Base-by-base conservation (phyloP, 768 basidiomycete species). In the Boletus sensibilis region DNA sequence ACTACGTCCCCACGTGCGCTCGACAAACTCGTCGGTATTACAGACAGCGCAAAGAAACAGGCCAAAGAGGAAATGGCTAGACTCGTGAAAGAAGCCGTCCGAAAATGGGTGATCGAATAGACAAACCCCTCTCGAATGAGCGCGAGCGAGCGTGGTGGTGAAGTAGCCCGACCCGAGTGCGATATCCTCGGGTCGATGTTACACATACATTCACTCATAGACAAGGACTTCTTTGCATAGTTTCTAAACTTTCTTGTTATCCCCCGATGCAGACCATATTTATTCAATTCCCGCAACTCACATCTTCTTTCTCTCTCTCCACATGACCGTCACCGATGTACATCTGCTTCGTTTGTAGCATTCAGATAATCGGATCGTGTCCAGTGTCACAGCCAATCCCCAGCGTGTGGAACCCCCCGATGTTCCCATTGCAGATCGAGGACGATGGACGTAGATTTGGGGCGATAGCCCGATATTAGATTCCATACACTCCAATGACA, bases 41-140 rank as follows among this genome's bases (percentile, higher is more conserved):
- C 88, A 0, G 83, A 87, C 53, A 88, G 86, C 63, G 89, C 90
- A 41, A 92, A 92, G 79, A 90, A 89, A 66, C 84, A 89, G 61
- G 91, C 89, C 21, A 83, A 82, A 63, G 79, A 83, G 44, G 90
- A 92, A 59, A 88, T 92, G 84, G 78, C 82, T 5, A 75, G 83
- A 55, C 74, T 92, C 33, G 82, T 92, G 37, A 82, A 85, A 66
- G 82, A 85, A 38, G 85, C 89, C 27, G 82, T 90, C 33, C 82
- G 86, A 50, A 88, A 90, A 64, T 92, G 90, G 90, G 85, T 82
- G 56, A 81, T 90, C 51, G 70, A 71, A 50, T 71, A 72, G 45
- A 23, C 31, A n/a, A 27, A 3, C 7, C 12, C 5, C 14, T 2
- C 18, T n/a, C 11, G 33, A 31, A 12, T 11, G 35, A n/a, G 13